phyloP scores from a whole-genome alignment of 1,284 basidiomycete species.

The Ceraceosorus guamensis region DNA sequence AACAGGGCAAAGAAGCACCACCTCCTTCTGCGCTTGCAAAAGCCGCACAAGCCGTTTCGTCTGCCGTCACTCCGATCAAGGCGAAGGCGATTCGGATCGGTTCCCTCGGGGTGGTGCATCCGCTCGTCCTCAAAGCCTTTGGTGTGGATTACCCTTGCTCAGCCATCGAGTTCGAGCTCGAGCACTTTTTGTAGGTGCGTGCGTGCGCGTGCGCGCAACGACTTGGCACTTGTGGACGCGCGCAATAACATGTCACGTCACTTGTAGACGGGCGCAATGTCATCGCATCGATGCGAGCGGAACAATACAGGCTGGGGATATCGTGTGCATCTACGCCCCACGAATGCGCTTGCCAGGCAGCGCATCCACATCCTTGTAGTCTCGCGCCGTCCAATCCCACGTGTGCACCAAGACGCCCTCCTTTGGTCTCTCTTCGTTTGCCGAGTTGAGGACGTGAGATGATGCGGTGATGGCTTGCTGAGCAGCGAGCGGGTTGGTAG shows the following conservation, averaged over 20 bases:
- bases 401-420: conserved; percentile 34
- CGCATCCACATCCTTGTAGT: conserved; percentile 19
- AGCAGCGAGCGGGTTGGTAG: too few relatives aligned
- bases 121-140: conserved; percentile 36
- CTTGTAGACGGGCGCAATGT: too few relatives aligned
- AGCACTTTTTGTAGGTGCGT: conserved; percentile 85
- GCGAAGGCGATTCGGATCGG: conserved; percentile 25
- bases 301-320: too few relatives aligned
- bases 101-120: conserved; percentile 38
- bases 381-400: conserved; percentile 32
- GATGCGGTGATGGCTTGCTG: conserved; percentile 1
- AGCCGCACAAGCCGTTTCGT: too few relatives aligned
- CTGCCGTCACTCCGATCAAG: too few relatives aligned
- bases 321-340: too few relatives aligned
- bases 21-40: too few relatives aligned
- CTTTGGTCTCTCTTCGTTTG: not conserved
- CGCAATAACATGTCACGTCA: too few relatives aligned
- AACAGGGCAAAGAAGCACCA: not conserved
- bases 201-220: too few relatives aligned
- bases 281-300: too few relatives aligned
- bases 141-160: conserved; percentile 82
- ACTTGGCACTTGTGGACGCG: too few relatives aligned
- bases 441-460: not conserved
- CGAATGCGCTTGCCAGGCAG: conserved; percentile 29
- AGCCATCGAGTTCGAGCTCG: conserved; percentile 83